phyloP scores from a whole-genome alignment of 2,329 filamentous ascomycete genomes.

The Pestalotiopsis sp. region DNA sequence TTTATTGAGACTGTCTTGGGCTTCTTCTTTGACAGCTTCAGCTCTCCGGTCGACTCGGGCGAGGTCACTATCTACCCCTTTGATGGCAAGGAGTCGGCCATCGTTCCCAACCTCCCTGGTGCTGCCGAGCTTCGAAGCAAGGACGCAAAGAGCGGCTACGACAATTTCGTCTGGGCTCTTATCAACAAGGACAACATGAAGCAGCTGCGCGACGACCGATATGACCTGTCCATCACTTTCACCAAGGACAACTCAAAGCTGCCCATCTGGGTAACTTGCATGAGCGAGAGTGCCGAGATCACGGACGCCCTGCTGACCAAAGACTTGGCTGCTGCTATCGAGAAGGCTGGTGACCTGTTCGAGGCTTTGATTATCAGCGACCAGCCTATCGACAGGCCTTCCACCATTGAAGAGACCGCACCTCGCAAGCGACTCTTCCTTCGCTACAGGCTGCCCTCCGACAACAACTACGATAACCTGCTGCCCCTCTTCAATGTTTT shows the following conservation, averaged over 20 bases:
- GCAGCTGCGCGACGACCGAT: slow-evolving; percentile 84
- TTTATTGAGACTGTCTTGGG: slow-evolving; percentile 65
- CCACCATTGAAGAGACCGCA: slow-evolving; percentile 80
- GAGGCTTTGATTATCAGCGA: slow-evolving; percentile 90
- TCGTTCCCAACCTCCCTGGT: slow-evolving; percentile 67
- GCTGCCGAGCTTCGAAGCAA: slow-evolving; percentile 55
- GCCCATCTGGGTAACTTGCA: slow-evolving; percentile 85
- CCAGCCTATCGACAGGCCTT: slow-evolving; percentile 84
- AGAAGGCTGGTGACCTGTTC: slow-evolving; percentile 74
- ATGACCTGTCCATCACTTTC: slow-evolving; percentile 87
- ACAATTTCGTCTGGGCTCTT: slow-evolving; percentile 91
- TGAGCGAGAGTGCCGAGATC: slow-evolving; percentile 96
- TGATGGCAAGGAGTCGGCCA: slow-evolving; percentile 83
- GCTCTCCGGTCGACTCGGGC: slow-evolving; percentile 67
- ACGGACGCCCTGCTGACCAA: slow-evolving; percentile 83
- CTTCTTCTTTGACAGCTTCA: slow-evolving; percentile 79
- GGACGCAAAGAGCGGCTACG: slow-evolving; percentile 69
- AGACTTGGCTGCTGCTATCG: slow-evolving; percentile 80
- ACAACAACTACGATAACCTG: slow-evolving; percentile 64
- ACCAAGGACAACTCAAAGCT: slow-evolving; percentile 93
- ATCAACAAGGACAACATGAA: slow-evolving; percentile 97
- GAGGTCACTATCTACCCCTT: slow-evolving; percentile 84
- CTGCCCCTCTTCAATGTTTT: slow-evolving; percentile 78
- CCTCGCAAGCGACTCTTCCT: slow-evolving; percentile 88
- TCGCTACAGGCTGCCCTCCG: slow-evolving; percentile 67